These are phyloP conservation scores for Meyerozyma elateridarum DNA, from an alignment of 1,139 yeast species.

Conservation along the genomic window DNA sequence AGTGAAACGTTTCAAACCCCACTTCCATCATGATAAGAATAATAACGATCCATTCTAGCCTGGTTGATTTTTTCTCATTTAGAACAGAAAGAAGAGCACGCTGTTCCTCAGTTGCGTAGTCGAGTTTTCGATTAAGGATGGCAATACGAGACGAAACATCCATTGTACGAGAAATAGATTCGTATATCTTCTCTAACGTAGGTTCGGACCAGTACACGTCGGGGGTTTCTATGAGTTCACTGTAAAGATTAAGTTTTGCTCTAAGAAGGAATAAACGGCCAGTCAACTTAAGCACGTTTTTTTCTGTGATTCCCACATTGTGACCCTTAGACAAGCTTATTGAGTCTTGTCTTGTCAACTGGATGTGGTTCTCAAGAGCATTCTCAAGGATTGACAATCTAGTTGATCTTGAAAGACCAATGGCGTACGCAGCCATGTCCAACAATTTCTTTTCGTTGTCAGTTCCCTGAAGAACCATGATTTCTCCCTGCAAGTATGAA, in stretches of 20 bases:
- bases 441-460: slow-evolving; percentile 45
- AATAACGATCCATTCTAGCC: slow-evolving; percentile 86
- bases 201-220: slow-evolving; percentile 94
- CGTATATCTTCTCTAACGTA: slow-evolving; percentile 68
- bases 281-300: slow-evolving; percentile 62
- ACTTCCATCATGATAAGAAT: slow-evolving; percentile 80
- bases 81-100: slow-evolving; percentile 70
- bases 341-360: slow-evolving; percentile 58
- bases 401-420: slow-evolving; percentile 83
- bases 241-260: slow-evolving; percentile 77
- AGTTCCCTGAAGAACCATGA: slow-evolving; percentile 55
- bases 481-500: slow-evolving; percentile 60
- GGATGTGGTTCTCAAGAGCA: slow-evolving; percentile 63
- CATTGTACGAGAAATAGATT: slow-evolving; percentile 61
- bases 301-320: slow-evolving; percentile 51
- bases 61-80: slow-evolving; percentile 69
- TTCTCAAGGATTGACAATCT: slow-evolving; percentile 75
- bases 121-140: slow-evolving; percentile 77
- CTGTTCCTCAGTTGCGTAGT: slow-evolving; percentile 86
- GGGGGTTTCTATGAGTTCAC: slow-evolving; percentile 90
- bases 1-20: slow-evolving; percentile 64
- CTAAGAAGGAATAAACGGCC: slow-evolving; percentile 71
- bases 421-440: slow-evolving; percentile 85
- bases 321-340: slow-evolving; percentile 63
- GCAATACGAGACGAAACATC: slow-evolving; percentile 76